A percentile compares a stretch with the other conserved stretches of the same genome.
phyloP scores from a whole-genome alignment of 768 basidiomycete genomes.

The Naematelia aurantialba region DNA sequence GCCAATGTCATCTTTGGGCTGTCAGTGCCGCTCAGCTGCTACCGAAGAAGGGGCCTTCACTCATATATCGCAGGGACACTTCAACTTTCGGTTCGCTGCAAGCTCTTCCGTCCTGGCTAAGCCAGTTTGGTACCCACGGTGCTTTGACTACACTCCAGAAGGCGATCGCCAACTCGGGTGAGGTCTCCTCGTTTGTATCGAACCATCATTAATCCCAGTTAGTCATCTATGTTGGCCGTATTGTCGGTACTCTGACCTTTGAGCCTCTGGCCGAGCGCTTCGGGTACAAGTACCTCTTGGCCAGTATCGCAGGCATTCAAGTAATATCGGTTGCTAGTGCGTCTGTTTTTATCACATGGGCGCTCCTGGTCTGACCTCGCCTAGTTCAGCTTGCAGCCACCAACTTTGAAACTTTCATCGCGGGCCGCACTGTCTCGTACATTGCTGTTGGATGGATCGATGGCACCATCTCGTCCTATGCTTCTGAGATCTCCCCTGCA shows the following conservation, averaged over 20 bases:
- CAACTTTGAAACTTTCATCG: constrained; percentile 10
- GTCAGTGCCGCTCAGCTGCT: not conserved
- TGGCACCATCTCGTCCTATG: constrained; percentile 6
- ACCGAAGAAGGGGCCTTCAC: not conserved
- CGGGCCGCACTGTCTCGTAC: constrained; percentile 13
- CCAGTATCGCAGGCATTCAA: constrained; percentile 4
- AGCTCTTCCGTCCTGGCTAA: constrained; percentile 18
- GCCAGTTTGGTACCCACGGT: not conserved
- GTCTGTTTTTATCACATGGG: not conserved
- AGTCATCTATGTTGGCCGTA: constrained; percentile 17
- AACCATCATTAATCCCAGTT: not conserved
- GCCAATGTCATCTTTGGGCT: constrained; percentile 14
- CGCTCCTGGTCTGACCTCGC: not conserved
- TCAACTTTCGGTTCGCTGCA: constrained; percentile 15
- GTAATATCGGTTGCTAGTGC: constrained; percentile 8
- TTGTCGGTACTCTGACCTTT: constrained; percentile 5
- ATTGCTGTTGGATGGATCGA: constrained; percentile 15
- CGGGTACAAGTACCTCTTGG: constrained; percentile 10
- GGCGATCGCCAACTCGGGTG: constrained; percentile 11
- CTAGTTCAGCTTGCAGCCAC: constrained; percentile 10
- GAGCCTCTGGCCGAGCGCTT: constrained; percentile 12
- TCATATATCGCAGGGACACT: constrained; percentile 6
- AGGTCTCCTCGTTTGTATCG: not conserved
- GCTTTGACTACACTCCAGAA: constrained; percentile 3
- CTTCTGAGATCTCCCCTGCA: constrained; percentile 14